phyloP scores from a whole-genome alignment of 108 stramenopile species.

The Pseudonitzschia pungens region DNA sequence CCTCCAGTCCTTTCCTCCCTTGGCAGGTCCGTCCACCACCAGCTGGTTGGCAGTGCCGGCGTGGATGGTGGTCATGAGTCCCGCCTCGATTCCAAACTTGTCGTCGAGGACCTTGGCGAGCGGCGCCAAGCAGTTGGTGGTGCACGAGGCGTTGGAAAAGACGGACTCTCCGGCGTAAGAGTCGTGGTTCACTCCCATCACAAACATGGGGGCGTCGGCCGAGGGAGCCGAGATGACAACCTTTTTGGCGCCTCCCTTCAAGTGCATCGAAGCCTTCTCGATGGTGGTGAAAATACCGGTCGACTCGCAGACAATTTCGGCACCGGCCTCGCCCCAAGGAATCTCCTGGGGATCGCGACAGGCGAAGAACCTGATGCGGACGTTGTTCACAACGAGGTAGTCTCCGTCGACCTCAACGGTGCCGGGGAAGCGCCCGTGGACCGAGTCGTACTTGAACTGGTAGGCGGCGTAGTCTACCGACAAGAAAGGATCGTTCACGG shows the following conservation, averaged over 20 bases:
- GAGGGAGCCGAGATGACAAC: constrained; percentile 96
- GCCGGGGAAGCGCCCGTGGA: constrained; percentile 90
- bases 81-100: constrained; percentile 93
- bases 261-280: constrained; percentile 84
- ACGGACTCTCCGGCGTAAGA: constrained; percentile 79
- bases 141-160: constrained; percentile 98
- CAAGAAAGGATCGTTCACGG: constrained; percentile 95
- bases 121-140: constrained; percentile 99
- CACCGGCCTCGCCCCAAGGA: constrained; percentile 89
- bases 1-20: constrained; percentile 90
- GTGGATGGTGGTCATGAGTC: constrained; percentile 99
- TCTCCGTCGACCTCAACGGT: constrained; percentile 76
- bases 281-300: constrained; percentile 96
- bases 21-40: constrained; percentile 95
- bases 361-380: constrained; percentile 79
- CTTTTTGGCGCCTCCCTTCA: constrained; percentile 94
- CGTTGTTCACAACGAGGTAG: constrained; percentile 85
- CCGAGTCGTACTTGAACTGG: constrained; percentile 97
- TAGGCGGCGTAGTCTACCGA: constrained; percentile 86
- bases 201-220: constrained; percentile 97
- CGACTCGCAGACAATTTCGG: constrained; percentile 92
- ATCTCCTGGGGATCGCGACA: constrained; percentile 89
- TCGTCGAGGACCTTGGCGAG: constrained; percentile 97
- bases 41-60: constrained; percentile 96
- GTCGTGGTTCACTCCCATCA: constrained; percentile 97